Evolutionary conservation across 352 stramenopile species (phyloP).

Genomic region (Globisporangium viniferum): DNA sequence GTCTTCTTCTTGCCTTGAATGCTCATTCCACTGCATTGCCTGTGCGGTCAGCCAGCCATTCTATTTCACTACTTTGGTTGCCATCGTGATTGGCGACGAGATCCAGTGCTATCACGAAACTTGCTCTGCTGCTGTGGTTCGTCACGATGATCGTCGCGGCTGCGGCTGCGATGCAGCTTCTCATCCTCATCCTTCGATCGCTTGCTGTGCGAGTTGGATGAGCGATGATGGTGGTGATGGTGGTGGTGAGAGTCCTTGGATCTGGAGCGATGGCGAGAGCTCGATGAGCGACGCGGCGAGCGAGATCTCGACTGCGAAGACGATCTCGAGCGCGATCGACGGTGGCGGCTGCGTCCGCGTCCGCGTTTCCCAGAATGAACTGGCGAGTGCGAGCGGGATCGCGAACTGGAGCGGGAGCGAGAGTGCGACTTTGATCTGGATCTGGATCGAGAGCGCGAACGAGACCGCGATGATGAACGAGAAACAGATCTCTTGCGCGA

Average conservation of each 20-base stretch:
- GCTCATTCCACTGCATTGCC: background rate
- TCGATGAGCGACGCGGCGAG: slow-evolving; percentile 18
- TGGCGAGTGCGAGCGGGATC: slow-evolving; percentile 27
- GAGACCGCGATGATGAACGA: slow-evolving; percentile 31
- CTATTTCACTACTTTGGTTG: slow-evolving; percentile 16
- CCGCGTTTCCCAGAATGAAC: slow-evolving; percentile 8
- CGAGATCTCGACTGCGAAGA: slow-evolving; percentile 37
- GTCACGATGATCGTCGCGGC: background rate
- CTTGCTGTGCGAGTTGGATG: slow-evolving; percentile 7
- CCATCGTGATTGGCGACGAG: slow-evolving; percentile 12
- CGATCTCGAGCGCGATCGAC: slow-evolving; percentile 32
- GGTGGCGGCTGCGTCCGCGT: slow-evolving; percentile 21
- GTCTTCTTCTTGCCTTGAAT: background rate
- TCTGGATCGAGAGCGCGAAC: slow-evolving; percentile 34
- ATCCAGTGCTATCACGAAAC: slow-evolving; percentile 3
- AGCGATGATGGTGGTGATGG: slow-evolving; percentile 8
- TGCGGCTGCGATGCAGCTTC: background rate
- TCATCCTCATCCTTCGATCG: slow-evolving; percentile 8
- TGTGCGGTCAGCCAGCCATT: background rate
- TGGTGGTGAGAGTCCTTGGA: slow-evolving; percentile 10
- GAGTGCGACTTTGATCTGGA: slow-evolving; percentile 8
- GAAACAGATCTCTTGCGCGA: slow-evolving; percentile 13
- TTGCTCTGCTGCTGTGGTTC: slow-evolving; percentile 1
- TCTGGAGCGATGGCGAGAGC: slow-evolving; percentile 11
- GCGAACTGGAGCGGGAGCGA: slow-evolving; percentile 24